Evolutionary conservation across 2,329 filamentous ascomycete genomes (phyloP).

Genomic region (Xylariaceae sp.): DNA sequence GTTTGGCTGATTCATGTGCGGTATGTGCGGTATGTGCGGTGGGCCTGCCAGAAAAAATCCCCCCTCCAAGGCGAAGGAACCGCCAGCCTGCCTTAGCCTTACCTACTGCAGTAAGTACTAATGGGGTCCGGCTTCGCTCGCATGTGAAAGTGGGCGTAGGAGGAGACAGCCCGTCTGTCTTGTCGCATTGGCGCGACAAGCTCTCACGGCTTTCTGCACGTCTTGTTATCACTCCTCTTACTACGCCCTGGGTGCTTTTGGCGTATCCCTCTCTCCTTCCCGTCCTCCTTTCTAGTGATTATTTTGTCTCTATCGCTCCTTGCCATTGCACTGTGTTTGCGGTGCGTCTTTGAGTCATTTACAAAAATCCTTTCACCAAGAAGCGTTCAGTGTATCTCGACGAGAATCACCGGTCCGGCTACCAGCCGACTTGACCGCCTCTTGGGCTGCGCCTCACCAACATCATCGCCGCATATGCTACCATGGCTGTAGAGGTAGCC

Average conservation of each 20-base stretch:
- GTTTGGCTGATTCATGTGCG: too few relatives aligned
- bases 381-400: not conserved
- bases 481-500: constrained; percentile 45
- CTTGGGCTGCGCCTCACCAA: not conserved
- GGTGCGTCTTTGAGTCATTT: not conserved
- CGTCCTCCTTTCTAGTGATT: not conserved
- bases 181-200: constrained; percentile 5
- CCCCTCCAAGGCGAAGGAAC: too few relatives aligned
- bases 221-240: constrained; percentile 11
- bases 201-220: constrained; percentile 16
- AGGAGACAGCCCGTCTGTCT: constrained; percentile 9
- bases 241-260: not conserved
- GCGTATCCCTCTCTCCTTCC: not conserved
- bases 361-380: not conserved
- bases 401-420: not conserved
- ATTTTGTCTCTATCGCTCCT: too few relatives aligned
- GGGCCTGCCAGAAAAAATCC: too few relatives aligned
- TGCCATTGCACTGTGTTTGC: too few relatives aligned
- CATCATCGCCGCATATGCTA: constrained; percentile 13
- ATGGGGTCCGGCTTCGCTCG: constrained; percentile 17
- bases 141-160: constrained; percentile 33
- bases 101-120: too few relatives aligned
- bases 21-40: too few relatives aligned
- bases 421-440: not conserved
- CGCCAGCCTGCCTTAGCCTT: too few relatives aligned